Conservation (phyloP, 208 protist species). For the Crithidia mellificae region DNA sequence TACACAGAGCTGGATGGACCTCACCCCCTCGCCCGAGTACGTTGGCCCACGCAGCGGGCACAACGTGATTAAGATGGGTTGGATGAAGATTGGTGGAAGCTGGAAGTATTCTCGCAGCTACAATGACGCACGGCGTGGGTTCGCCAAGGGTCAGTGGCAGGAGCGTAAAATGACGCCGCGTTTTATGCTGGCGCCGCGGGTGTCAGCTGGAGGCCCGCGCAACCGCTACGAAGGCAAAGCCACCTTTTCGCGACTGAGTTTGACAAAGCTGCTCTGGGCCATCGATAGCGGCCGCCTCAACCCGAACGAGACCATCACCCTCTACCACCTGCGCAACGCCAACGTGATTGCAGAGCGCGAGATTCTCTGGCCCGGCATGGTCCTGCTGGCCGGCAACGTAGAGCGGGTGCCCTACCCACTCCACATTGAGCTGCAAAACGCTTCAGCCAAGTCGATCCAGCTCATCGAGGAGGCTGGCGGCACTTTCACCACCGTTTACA, state of each 20-base stretch:
- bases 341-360: conserved; percentile 74
- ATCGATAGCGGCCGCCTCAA: conserved; percentile 87
- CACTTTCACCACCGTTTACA: conserved; percentile 86
- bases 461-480: conserved; percentile 89
- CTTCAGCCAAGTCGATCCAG: conserved; percentile 73
- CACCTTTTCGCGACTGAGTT: conserved; percentile 61
- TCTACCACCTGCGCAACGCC: conserved; percentile 79
- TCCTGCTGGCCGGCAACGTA: conserved; percentile 68
- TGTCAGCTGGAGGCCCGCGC: conserved; percentile 75
- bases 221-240: conserved; percentile 89
- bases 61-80: conserved; percentile 89
- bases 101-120: conserved; percentile 86
- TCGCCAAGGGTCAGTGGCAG: conserved; percentile 86
- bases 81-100: conserved; percentile 91
- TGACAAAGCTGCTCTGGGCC: conserved; percentile 86
- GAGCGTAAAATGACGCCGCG: conserved; percentile 91
- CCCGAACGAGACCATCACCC: conserved; percentile 88
- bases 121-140: conserved; percentile 79
- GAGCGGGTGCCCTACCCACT: conserved; percentile 77
- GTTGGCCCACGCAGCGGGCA: conserved; percentile 83
- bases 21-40: conserved; percentile 83
- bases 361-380: conserved; percentile 89
- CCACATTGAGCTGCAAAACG: conserved; percentile 90
- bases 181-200: conserved; percentile 90
- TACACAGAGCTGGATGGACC: conserved; percentile 61